Conservation (phyloP, 495 filamentous ascomycete species). For the Podospora didyma region DNA sequence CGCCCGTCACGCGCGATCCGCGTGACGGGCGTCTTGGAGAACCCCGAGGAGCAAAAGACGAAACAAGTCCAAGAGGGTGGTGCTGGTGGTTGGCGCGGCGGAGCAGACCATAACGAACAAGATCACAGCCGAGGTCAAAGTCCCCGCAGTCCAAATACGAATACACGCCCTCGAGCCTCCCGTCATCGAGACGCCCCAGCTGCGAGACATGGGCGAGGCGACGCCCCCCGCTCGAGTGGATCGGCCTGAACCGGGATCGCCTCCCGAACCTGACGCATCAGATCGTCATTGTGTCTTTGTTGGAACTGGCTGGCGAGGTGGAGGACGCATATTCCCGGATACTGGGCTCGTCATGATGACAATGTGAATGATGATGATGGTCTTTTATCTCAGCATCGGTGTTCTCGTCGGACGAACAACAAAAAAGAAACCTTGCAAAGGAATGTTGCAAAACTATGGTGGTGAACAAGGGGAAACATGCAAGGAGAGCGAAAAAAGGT, state of each 20-base stretch:
- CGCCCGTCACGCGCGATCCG: conserved; percentile 52
- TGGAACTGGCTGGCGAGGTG: conserved; percentile 95
- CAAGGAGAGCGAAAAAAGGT: no score
- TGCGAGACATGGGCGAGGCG: conserved; percentile 97
- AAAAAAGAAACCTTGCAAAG: no score
- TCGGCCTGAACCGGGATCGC: conserved; percentile 85
- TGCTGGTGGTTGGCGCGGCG: no score
- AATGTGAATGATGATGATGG: no score
- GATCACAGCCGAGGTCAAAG: conserved; percentile 95
- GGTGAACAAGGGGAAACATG: no score
- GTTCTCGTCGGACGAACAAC: no score
- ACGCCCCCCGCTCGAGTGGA: conserved; percentile 98
- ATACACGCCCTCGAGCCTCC: conserved; percentile 83
- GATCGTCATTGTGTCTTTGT: conserved; percentile 88
- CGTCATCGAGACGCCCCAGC: conserved; percentile 92
- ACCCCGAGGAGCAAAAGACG: conserved; percentile 19
- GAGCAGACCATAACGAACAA: conserved; percentile 61
- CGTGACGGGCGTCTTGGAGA: conserved; percentile 42
- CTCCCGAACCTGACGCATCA: conserved; percentile 96
- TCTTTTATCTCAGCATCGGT: no score
- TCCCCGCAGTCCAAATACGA: conserved; percentile 87
- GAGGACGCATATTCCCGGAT: conserved; percentile 96
- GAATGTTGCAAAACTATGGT: no score
- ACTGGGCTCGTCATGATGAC: conserved; percentile 55
- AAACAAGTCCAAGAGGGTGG: conserved; percentile 25